These are phyloP conservation scores for Mikania micrantha DNA, from an alignment of 129 eudicot genomes.

Conservation along the genomic window DNA sequence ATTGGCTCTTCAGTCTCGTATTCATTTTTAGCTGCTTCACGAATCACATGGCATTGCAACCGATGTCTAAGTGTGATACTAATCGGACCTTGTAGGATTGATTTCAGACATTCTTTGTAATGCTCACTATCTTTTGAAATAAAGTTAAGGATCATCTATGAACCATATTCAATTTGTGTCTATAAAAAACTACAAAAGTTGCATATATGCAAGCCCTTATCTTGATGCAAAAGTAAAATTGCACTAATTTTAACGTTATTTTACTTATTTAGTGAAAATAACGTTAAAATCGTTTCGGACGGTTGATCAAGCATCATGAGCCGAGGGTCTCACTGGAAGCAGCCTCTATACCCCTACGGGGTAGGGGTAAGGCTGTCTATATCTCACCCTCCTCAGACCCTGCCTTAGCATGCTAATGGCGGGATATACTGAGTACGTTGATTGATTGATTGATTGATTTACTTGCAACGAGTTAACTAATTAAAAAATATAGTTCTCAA, in stretches of 20 bases:
- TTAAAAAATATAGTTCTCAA: background rate
- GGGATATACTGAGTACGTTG: too few species aligned
- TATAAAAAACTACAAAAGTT: background rate
- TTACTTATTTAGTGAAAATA: too few species aligned
- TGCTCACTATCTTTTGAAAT: conserved; percentile 64
- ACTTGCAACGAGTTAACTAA: background rate
- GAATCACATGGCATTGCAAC: conserved; percentile 77
- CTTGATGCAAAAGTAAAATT: too few species aligned
- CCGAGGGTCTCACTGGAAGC: too few species aligned
- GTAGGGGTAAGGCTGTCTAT: too few species aligned
- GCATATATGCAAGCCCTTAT: background rate
- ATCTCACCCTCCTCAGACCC: too few species aligned
- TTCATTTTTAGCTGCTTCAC: conserved; percentile 70
- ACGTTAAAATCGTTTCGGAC: too few species aligned
- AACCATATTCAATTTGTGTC: conserved; percentile 3
- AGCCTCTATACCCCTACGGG: too few species aligned
- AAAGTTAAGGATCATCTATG: conserved; percentile 36
- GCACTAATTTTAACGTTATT: too few species aligned
- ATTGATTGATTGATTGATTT: too few species aligned
- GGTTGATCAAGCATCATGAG: too few species aligned
- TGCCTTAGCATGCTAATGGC: too few species aligned
- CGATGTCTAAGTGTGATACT: conserved; percentile 85
- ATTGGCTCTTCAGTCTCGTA: conserved; percentile 66
- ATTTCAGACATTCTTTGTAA: conserved; percentile 61
- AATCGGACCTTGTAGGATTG: conserved; percentile 73